Evolutionary conservation across 2,329 filamentous ascomycete genomes (phyloP).

Genomic region (Xylaria multiplex): DNA sequence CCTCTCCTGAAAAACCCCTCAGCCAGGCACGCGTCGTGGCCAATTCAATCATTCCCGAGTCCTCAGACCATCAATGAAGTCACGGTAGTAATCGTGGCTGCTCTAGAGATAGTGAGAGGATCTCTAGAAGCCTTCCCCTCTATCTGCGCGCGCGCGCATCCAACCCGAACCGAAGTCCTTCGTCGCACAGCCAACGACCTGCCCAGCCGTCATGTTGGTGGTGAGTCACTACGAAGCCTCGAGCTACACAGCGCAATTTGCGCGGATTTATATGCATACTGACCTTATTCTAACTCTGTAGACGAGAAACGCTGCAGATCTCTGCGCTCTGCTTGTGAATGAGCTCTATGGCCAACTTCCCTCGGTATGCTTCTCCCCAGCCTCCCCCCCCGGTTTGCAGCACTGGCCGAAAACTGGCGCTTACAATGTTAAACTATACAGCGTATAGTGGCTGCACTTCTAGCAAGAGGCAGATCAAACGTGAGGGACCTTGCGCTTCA

Average conservation of each 20-base stretch:
- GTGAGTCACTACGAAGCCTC: slow-evolving; percentile 42
- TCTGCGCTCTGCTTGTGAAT: slow-evolving; percentile 88
- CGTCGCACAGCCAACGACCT: slow-evolving; percentile 28
- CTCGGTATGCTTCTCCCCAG: slow-evolving; percentile 70
- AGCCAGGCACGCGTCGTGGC: slow-evolving; percentile 4
- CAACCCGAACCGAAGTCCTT: slow-evolving; percentile 26
- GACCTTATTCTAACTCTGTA: slow-evolving; percentile 48
- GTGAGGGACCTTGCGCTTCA: slow-evolving; percentile 75
- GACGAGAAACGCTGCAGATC: slow-evolving; percentile 82
- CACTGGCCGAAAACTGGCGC: slow-evolving; percentile 18
- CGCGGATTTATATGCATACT: slow-evolving; percentile 33
- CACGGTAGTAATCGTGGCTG: slow-evolving; percentile 75
- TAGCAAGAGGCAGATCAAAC: slow-evolving; percentile 80
- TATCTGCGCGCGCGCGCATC: slow-evolving; percentile 31
- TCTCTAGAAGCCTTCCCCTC: slow-evolving; percentile 72
- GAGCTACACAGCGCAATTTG: slow-evolving; percentile 1
- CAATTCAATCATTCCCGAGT: slow-evolving; percentile 14
- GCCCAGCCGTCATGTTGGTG: slow-evolving; percentile 46
- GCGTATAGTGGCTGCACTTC: slow-evolving; percentile 85
- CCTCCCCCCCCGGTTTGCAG: background rate
- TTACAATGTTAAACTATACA: slow-evolving; percentile 52
- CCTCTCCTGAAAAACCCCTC: slow-evolving; percentile 5
- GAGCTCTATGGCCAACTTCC: slow-evolving; percentile 92
- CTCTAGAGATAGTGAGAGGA: slow-evolving; percentile 82
- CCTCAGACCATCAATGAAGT: slow-evolving; percentile 62